Conservation (phyloP, 768 basidiomycete species). For the Tricholoma sp. region DNA sequence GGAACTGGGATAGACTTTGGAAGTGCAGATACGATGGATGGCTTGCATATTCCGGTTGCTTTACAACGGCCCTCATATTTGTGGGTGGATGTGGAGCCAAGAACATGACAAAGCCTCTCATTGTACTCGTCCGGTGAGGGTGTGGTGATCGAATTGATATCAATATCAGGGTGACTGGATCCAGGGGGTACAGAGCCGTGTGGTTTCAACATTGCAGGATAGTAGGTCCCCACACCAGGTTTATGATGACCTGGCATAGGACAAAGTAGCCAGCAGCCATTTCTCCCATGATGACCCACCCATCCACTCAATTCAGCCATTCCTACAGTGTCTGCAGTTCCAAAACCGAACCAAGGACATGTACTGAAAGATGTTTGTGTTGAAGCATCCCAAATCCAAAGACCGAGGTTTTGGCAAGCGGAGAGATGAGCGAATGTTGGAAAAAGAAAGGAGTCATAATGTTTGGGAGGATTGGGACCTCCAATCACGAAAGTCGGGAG, state of each 20-base stretch:
- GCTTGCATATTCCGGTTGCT: neutral
- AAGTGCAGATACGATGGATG: neutral
- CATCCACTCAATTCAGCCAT: slow-evolving; percentile 6
- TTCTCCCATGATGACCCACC: neutral
- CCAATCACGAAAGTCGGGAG: no score
- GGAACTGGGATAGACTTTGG: neutral
- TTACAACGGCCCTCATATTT: neutral
- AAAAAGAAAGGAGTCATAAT: no score
- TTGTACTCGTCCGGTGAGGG: neutral
- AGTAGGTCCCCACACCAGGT: neutral
- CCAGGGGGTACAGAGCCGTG: neutral
- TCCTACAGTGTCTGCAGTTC: neutral
- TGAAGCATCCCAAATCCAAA: neutral
- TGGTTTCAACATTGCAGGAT: neutral
- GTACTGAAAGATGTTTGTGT: slow-evolving; percentile 2
- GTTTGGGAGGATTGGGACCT: neutral
- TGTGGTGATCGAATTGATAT: neutral
- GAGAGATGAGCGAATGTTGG: no score
- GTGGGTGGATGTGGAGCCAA: neutral
- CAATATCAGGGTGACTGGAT: neutral
- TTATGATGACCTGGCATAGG: neutral
- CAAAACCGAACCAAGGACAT: neutral
- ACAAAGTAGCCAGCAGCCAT: neutral
- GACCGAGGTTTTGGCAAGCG: neutral
- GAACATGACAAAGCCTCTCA: neutral